Base-by-base conservation (phyloP, 2,329 filamentous ascomycete genomes). In the Rhexocercosporidium sp. region DNA sequence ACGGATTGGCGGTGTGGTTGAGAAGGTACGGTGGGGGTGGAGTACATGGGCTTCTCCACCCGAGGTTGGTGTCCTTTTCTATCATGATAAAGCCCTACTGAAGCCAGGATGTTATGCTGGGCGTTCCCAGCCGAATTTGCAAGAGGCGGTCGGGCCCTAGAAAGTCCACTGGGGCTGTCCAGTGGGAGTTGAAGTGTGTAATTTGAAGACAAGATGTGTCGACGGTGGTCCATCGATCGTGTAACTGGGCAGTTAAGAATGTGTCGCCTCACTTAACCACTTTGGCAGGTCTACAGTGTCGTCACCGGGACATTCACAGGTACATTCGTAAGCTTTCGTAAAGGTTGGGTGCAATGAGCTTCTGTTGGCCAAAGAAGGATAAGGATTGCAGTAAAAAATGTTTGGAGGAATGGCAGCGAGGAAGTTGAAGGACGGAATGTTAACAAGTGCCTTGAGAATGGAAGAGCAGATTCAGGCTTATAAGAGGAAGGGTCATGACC, bases 341-440 rank as follows among this genome's bases (percentile, higher is more conserved):
- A 41, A 71, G 63, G 64, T 64, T 68, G 65, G 62, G 60, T 54
- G 69, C 61, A 70, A 71, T 64, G 66, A 70, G 60, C 39, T 66
- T 71, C 64, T 63, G 68, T 72, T 73, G 69, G 66, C 68, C 62
- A 70, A 67, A 37, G 66, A 71, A 70, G 71, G 71, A 71, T 74
- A 72, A 73, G 71, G 72, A 74, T 75, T 76, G 74, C 46, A 66
- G 64, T 72, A 69, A 76, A 66, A 76, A 75, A 76, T 76, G 74
- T 72, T 73, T 71, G 64, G 68, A 75, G 74, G 75, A 77, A 77
- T 77, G 75, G 70, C 65, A 73, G 68, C 59, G 63, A 62, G 66
- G 61, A 66, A 72, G 61, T 67, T 69, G 63, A 68, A 62, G 59
- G 66, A 72, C 66, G 67, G 74, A 76, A 76, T 76, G 74, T 68